Conservation (phyloP, 2,329 filamentous ascomycete species). For the Penicillium sp. region DNA sequence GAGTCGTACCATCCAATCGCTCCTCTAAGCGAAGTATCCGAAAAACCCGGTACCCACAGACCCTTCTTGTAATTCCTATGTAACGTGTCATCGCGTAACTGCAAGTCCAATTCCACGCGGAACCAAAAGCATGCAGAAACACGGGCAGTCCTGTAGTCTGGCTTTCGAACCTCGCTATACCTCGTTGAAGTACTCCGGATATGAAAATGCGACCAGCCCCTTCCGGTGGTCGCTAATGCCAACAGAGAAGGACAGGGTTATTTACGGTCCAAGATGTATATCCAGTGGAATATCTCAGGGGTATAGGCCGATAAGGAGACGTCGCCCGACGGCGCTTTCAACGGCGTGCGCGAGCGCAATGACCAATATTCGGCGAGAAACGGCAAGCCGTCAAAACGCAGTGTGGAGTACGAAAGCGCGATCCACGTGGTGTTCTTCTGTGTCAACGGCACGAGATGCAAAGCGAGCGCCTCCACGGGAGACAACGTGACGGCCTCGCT, state of each 20-base stretch:
- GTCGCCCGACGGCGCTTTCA: slow-evolving; percentile 32
- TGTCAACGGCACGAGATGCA: slow-evolving; percentile 32
- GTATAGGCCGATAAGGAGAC: slow-evolving; percentile 27
- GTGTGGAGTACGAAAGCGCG: slow-evolving; percentile 32
- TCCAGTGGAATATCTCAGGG: slow-evolving; percentile 36
- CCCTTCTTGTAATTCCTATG: not conserved
- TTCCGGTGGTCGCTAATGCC: not conserved
- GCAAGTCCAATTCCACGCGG: not conserved
- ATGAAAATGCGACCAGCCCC: not conserved
- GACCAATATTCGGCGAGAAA: slow-evolving; percentile 27
- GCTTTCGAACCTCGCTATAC: not conserved
- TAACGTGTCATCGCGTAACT: not conserved
- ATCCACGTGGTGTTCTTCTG: slow-evolving; percentile 28
- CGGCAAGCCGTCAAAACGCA: slow-evolving; percentile 30
- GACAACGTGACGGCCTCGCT: slow-evolving; percentile 17
- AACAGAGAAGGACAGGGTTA: slow-evolving; percentile 4
- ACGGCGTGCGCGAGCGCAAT: slow-evolving; percentile 25
- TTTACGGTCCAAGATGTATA: slow-evolving; percentile 31
- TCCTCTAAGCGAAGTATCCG: not conserved
- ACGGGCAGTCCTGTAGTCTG: not conserved
- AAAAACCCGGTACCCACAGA: not conserved
- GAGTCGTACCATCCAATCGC: not conserved
- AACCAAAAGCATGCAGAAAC: not conserved
- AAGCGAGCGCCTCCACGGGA: slow-evolving; percentile 33
- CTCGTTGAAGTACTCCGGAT: not conserved